phyloP scores from a whole-genome alignment of 352 stramenopile genomes.

The Phytophthora fragariaefolia region DNA sequence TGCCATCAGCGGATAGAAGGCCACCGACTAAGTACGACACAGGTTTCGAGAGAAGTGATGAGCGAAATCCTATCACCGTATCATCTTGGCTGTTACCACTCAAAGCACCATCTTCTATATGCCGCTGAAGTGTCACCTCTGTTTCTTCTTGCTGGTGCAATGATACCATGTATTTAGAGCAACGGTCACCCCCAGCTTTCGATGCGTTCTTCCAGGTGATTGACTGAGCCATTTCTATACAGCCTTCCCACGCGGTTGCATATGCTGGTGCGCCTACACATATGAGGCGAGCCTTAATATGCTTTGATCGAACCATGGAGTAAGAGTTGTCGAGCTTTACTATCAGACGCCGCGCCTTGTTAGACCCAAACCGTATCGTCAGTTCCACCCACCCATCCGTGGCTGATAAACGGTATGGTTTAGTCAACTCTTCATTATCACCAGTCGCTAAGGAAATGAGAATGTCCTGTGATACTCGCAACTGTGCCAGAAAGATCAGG shows the following conservation, averaged over 20 bases:
- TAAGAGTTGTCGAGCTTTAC: conserved; percentile 76
- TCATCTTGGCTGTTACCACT: conserved; percentile 29
- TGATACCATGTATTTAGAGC: conserved; percentile 49
- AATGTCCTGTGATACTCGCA: conserved; percentile 54
- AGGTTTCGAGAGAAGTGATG: conserved; percentile 63
- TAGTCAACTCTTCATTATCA: conserved; percentile 41
- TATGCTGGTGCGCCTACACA: conserved; percentile 40
- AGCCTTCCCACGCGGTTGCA: conserved; percentile 60
- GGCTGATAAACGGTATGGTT: conserved; percentile 50
- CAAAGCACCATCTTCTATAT: conserved; percentile 25
- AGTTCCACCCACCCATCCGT: conserved; percentile 62
- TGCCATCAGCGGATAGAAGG: conserved; percentile 52
- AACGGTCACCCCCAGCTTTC: conserved; percentile 44
- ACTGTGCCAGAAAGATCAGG: conserved; percentile 32
- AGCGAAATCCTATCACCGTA: conserved; percentile 52
- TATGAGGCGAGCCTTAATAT: conserved; percentile 52
- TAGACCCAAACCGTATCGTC: conserved; percentile 40
- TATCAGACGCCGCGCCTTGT: conserved; percentile 10
- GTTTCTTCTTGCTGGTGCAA: conserved; percentile 52
- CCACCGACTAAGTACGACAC: conserved; percentile 74
- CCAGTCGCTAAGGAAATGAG: conserved; percentile 34
- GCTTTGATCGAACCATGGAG: conserved; percentile 69
- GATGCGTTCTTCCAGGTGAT: conserved; percentile 79
- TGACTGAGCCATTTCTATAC: conserved; percentile 65
- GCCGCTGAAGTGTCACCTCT: conserved; percentile 54